Conservation (phyloP, 345 rosid species). For the Populus nigra region DNA sequence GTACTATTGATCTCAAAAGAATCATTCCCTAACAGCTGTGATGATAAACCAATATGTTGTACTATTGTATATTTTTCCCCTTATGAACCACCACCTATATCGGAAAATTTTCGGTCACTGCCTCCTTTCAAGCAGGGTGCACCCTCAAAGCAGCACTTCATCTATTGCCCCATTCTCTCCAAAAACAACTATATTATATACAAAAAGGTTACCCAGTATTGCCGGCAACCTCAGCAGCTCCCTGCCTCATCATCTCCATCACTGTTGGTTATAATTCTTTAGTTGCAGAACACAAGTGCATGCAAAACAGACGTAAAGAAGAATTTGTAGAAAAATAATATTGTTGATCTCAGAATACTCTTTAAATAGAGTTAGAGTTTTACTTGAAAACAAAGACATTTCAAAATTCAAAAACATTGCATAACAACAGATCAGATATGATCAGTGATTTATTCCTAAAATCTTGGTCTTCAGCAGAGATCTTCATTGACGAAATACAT, state of each 20-base stretch:
- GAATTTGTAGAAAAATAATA: too few relatives aligned
- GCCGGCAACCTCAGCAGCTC: conserved; percentile 97
- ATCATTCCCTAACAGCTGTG: conserved; percentile 23
- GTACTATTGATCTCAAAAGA: neutral
- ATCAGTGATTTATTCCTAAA: too few relatives aligned
- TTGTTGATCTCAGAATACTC: too few relatives aligned
- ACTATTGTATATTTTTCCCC: conserved; percentile 6
- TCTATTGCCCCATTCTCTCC: conserved; percentile 26
- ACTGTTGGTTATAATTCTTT: too few relatives aligned
- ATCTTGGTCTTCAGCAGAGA: too few relatives aligned
- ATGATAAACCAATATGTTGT: conserved; percentile 25
- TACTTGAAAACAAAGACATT: too few relatives aligned
- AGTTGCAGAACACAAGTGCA: too few relatives aligned
- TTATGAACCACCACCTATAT: conserved; percentile 19
- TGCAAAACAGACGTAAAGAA: too few relatives aligned
- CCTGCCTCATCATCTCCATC: conserved; percentile 97
- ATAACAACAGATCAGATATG: too few relatives aligned
- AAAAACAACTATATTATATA: conserved; percentile 32
- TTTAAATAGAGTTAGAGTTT: too few relatives aligned
- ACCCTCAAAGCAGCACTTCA: conserved; percentile 23
- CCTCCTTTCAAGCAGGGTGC: conserved; percentile 27
- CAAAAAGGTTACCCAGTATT: conserved; percentile 52
- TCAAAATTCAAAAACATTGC: too few relatives aligned
- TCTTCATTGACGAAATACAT: too few relatives aligned
- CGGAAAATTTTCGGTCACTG: conserved; percentile 15